Evolutionary conservation across 345 rosid species (phyloP).

Genomic region (Melaleuca quinquenervia): DNA sequence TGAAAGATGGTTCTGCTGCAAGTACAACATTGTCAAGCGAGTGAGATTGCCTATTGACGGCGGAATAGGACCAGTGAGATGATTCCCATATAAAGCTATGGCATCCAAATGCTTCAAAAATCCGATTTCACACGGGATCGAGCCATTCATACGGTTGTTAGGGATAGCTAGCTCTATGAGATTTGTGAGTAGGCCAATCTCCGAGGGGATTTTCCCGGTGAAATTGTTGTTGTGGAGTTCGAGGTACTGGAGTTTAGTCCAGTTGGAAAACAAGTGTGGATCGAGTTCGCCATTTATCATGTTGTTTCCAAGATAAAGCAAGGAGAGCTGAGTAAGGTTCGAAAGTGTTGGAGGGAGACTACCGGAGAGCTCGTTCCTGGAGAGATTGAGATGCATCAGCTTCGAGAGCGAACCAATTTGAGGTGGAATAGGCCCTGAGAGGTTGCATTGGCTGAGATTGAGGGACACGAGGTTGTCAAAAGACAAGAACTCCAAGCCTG

Average conservation of each 20-base stretch:
- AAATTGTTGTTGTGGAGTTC: background rate
- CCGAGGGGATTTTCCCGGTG: background rate
- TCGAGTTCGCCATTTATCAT: background rate
- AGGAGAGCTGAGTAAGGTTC: background rate
- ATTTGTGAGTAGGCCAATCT: background rate
- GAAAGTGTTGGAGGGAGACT: background rate
- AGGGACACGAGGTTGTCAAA: background rate
- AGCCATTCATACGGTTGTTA: background rate
- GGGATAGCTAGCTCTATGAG: background rate
- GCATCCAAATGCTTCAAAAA: background rate
- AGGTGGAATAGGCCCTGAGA: background rate
- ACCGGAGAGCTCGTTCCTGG: background rate
- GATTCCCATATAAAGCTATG: background rate
- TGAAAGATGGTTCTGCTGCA: background rate
- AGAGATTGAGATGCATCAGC: background rate
- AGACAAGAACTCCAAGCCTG: background rate
- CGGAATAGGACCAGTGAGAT: background rate
- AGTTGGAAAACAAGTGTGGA: background rate
- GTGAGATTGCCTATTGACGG: background rate
- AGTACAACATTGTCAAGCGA: background rate
- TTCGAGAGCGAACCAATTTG: background rate
- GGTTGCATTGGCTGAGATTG: background rate
- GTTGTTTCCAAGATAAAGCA: background rate
- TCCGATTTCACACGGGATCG: conserved; percentile 1
- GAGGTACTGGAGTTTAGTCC: background rate